Evolutionary conservation across 164 flowering plant genomes (phyloP), one percentile per base, ranked within the genome.

Genomic region (Euptelea pleiosperma): DNA sequence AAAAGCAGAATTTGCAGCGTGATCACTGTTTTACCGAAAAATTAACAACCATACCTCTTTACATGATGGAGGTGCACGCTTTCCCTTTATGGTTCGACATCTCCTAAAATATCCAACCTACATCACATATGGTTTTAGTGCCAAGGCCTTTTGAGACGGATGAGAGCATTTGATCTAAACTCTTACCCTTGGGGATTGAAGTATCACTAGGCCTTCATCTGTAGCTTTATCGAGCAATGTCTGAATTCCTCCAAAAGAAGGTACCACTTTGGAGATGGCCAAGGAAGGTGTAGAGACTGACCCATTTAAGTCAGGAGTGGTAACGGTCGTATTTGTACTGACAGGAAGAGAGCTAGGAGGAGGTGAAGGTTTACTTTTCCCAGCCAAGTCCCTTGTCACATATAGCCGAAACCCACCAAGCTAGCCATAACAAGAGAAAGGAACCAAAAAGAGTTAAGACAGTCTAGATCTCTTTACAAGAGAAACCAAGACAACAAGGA

Each of bases 71-170:
- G 92, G 91, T 25, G 76, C 77, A 55, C 79, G 80, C 58, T 81
- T 85, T 59, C 84, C 87, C 73, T 90, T 90, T 55, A 82, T 78
- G 45, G 85, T 79, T 58, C 85, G 75, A 52, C 82, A 83, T 71
- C 83, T 79, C 66, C 85, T 70, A 68, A 87, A 90, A 54, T 29
- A 71, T 3, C 97, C 97, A 58, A 90, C 95, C 95, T 87, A 81
- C 70, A 70, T 35, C 33, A 43, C 45, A 39, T 22, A 44, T 11
- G 30, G 24, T 43, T 29, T 68, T 41, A 77, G 69, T 18, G 11
- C 36, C 46, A 3, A 42, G 30, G 22, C 16, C 18, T 42, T 43
- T 24, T 6, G 33, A 37, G 3, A 47, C 1, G 36, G 3, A 60
- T 26, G 29, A 11, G 6, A 49, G 39, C 2, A 51, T 26, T 3